Percentiles rank a stretch among this genome's conserved stretches.
Evolutionary conservation across 495 filamentous ascomycete species (phyloP).

Genomic region (Hyaloscypha bicolor): DNA sequence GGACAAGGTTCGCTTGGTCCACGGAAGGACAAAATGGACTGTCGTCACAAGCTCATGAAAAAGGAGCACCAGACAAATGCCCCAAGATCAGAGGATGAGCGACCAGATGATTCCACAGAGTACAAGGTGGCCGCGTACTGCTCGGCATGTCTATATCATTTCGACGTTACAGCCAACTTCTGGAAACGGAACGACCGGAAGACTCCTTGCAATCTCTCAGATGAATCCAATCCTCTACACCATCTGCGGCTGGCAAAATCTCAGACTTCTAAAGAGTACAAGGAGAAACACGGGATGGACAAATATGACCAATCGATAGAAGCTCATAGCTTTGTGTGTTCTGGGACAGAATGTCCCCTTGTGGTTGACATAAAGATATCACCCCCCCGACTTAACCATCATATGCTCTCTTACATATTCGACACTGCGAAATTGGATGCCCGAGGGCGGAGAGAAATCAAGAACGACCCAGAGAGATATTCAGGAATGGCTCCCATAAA

Average conservation of each 20-base stretch:
- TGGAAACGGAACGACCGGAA: not conserved
- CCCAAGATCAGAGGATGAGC: conserved; percentile 23
- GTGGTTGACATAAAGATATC: conserved; percentile 29
- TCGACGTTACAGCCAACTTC: conserved; percentile 28
- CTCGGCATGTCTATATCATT: conserved; percentile 26
- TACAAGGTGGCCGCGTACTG: conserved; percentile 32
- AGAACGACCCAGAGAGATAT: conserved; percentile 29
- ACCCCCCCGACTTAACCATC: conserved; percentile 23
- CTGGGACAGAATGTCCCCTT: conserved; percentile 23
- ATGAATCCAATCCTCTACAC: conserved; percentile 30
- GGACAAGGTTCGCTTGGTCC: not conserved
- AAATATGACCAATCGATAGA: conserved; percentile 29
- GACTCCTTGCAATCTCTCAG: conserved; percentile 23
- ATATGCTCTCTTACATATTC: conserved; percentile 12
- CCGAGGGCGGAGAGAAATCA: conserved; percentile 27
- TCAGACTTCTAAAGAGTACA: conserved; percentile 10
- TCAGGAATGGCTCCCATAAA: conserved; percentile 12
- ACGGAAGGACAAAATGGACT: conserved; percentile 23
- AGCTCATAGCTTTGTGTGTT: conserved; percentile 27
- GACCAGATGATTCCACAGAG: conserved; percentile 7
- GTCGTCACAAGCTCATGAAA: conserved; percentile 30
- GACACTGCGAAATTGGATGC: conserved; percentile 20
- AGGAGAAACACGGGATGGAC: not conserved
- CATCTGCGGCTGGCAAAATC: conserved; percentile 23
- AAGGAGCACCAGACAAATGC: conserved; percentile 21